Evolutionary conservation across 768 basidiomycete species (phyloP).

Genomic region (Trametes gibbosa): DNA sequence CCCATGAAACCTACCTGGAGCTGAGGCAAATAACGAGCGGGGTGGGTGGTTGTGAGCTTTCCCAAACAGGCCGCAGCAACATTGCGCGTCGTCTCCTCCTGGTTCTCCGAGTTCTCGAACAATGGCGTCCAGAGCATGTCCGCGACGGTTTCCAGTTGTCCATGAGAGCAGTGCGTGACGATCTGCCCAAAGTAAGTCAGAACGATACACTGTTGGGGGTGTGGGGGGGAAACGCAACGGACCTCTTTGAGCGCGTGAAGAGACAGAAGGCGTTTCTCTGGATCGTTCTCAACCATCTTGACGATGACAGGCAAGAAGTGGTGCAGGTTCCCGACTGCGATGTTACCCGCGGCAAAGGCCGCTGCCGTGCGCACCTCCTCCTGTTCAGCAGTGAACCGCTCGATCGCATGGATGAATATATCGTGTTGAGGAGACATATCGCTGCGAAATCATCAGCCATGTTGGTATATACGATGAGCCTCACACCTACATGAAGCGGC

Average conservation of each 20-base stretch:
- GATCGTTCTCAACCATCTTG: conserved; percentile 69
- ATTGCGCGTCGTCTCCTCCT: conserved; percentile 90
- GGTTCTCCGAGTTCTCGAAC: conserved; percentile 85
- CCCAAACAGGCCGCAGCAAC: conserved; percentile 96
- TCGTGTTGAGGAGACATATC: conserved; percentile 82
- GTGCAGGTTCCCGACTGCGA: conserved; percentile 89
- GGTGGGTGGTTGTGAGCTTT: conserved; percentile 89
- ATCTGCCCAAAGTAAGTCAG: conserved; percentile 46
- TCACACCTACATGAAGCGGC: conserved; percentile 73
- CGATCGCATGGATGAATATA: conserved; percentile 73
- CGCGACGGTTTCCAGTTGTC: conserved; percentile 82
- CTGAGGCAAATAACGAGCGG: conserved; percentile 87
- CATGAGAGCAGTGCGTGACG: conserved; percentile 85
- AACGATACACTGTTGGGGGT: background rate
- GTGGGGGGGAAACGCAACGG: conserved; percentile 13
- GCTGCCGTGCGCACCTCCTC: conserved; percentile 90
- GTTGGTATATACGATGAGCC: too few species aligned
- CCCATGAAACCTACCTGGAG: conserved; percentile 65
- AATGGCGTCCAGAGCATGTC: conserved; percentile 90
- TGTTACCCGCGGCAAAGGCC: conserved; percentile 94
- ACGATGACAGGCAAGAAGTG: conserved; percentile 86
- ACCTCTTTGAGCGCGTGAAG: conserved; percentile 95
- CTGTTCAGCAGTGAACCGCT: conserved; percentile 70
- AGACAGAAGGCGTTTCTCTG: conserved; percentile 77
- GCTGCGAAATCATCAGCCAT: conserved; percentile 38